Percentiles rank a stretch among this genome's conserved stretches.
Evolutionary conservation across 345 rosid genomes (phyloP).

Genomic region (Brassica juncea): DNA sequence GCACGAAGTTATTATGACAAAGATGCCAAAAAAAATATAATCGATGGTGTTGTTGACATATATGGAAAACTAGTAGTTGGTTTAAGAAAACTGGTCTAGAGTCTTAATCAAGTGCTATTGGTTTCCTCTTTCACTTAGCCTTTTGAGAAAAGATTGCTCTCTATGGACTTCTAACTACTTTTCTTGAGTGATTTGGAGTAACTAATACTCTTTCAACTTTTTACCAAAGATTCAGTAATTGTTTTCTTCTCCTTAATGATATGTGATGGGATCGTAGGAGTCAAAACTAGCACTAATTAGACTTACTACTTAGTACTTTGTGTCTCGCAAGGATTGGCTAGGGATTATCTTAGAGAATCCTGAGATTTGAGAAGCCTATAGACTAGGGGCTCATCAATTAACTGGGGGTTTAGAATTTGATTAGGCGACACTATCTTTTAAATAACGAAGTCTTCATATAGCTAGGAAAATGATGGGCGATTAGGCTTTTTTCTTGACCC

Average conservation of each 20-base stretch:
- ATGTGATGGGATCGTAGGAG: conserved; percentile 6
- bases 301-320: conserved; percentile 9
- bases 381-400: conserved; percentile 1
- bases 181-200: conserved; percentile 34
- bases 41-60: conserved; percentile 23
- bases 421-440: conserved; percentile 2
- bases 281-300: conserved; percentile 21
- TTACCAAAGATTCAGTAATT: not conserved
- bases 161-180: conserved; percentile 17
- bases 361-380: conserved; percentile 20
- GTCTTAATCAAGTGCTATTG: conserved; percentile 35
- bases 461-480: conserved; percentile 22
- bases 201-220: conserved; percentile 28
- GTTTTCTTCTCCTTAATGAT: conserved; percentile 19
- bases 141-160: conserved; percentile 32
- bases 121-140: conserved; percentile 5
- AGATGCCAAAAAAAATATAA: conserved; percentile 25
- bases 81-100: conserved; percentile 20
- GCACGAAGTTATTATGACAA: conserved; percentile 14
- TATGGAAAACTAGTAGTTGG: conserved; percentile 10
- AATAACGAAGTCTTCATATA: not conserved
- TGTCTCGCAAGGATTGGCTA: conserved; percentile 2
- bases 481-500: conserved; percentile 22
- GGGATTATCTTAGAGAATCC: conserved; percentile 13
- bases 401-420: conserved; percentile 5